Evolutionary conservation across 176 grass and related monocot genomes (phyloP).

Genomic region (Alloteropsis semialata): DNA sequence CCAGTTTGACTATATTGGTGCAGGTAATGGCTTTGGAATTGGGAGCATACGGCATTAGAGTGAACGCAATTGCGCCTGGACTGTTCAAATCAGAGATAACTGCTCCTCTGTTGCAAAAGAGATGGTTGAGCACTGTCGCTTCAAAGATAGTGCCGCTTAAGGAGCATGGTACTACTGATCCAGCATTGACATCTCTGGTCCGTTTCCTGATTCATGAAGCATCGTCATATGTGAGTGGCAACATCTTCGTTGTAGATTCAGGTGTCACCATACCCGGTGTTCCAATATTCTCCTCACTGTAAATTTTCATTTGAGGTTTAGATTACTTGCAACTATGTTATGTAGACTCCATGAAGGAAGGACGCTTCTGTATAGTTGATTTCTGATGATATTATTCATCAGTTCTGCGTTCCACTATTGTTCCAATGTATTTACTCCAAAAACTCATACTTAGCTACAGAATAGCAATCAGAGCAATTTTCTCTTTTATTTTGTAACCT

Average conservation of each 20-base stretch:
- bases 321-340: neutral
- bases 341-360: neutral
- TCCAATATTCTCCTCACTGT: slow-evolving; percentile 87
- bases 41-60: slow-evolving; percentile 63
- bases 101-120: slow-evolving; percentile 49
- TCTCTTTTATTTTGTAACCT: no score
- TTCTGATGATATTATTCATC: neutral
- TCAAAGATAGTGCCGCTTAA: slow-evolving; percentile 64
- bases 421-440: neutral
- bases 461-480: no score
- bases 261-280: slow-evolving; percentile 65
- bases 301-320: neutral
- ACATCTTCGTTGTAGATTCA: slow-evolving; percentile 71
- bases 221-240: slow-evolving; percentile 76
- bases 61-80: slow-evolving; percentile 82
- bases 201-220: slow-evolving; percentile 70
- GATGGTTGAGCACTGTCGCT: slow-evolving; percentile 59
- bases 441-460: neutral
- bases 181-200: slow-evolving; percentile 71
- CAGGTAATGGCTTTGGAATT: slow-evolving; percentile 92
- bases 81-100: slow-evolving; percentile 90
- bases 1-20: neutral
- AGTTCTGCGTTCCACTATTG: neutral
- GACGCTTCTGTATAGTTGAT: neutral
- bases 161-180: slow-evolving; percentile 58